phyloP scores from a whole-genome alignment of 306 rosid genomes.

The Fagus crenata region DNA sequence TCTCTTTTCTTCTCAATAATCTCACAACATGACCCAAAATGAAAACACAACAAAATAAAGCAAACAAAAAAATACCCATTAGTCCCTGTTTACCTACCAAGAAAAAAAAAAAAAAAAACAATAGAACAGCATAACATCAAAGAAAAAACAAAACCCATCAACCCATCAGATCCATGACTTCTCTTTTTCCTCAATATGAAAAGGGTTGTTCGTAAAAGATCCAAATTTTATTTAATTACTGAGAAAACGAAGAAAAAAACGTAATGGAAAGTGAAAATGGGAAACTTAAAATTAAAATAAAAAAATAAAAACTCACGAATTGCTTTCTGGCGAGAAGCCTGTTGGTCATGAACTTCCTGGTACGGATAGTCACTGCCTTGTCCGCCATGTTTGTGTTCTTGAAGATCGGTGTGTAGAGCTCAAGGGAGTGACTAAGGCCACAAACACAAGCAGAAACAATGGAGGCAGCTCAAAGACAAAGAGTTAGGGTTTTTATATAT shows the following conservation, averaged over 20 bases:
- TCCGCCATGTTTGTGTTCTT: slow-evolving; percentile 64
- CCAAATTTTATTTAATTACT: background rate
- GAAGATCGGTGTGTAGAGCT: background rate
- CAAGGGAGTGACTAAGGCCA: background rate
- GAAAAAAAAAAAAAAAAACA: background rate
- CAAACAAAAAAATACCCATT: background rate
- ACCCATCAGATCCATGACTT: background rate
- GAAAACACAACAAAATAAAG: background rate
- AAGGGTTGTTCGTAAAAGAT: background rate
- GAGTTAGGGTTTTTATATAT: background rate
- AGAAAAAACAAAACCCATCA: background rate
- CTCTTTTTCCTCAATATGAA: background rate
- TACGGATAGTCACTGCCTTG: slow-evolving; percentile 83
- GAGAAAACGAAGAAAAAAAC: background rate
- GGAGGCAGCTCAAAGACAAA: background rate
- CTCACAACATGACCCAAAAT: background rate
- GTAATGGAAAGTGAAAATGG: background rate
- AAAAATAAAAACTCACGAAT: slow-evolving; percentile 52
- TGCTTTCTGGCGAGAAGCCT: slow-evolving; percentile 90
- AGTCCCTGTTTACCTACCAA: background rate
- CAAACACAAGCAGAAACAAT: background rate
- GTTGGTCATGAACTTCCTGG: slow-evolving; percentile 91
- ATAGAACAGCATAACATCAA: background rate
- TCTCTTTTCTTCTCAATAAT: background rate
- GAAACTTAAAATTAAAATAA: no score